Percentiles rank a stretch among this genome's conserved stretches.
Evolutionary conservation across 345 rosid genomes (phyloP).

Genomic region (Capsella bursapastoris): DNA sequence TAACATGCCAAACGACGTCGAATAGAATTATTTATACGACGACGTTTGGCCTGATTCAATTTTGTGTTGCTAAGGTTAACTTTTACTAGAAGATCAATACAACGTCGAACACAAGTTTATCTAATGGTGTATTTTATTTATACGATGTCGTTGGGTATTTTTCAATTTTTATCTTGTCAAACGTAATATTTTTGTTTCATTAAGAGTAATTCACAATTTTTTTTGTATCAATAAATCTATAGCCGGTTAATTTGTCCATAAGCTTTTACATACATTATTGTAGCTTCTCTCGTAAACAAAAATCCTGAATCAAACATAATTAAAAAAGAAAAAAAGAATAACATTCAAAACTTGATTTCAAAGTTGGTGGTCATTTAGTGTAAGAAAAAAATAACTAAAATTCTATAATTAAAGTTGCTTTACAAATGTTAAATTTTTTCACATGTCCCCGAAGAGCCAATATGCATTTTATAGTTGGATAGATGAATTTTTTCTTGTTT

Average conservation of each 20-base stretch:
- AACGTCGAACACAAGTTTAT: background rate
- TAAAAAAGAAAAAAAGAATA: background rate
- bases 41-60: background rate
- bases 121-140: too few relatives aligned
- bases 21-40: background rate
- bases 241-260: background rate
- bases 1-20: background rate
- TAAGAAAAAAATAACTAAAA: background rate
- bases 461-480: background rate
- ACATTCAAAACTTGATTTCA: background rate
- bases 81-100: background rate
- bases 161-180: too few relatives aligned
- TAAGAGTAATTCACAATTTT: background rate
- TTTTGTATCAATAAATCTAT: background rate
- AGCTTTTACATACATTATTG: background rate
- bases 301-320: background rate
- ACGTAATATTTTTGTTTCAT: too few relatives aligned
- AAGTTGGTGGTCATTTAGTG: background rate
- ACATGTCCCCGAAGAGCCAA: background rate
- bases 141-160: too few relatives aligned
- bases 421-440: background rate
- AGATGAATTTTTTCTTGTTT: background rate
- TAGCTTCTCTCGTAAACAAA: background rate
- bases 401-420: background rate
- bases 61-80: background rate